phyloP scores from a whole-genome alignment of 2,329 filamentous ascomycete genomes.

The Fusarium neocosmosporiellum region DNA sequence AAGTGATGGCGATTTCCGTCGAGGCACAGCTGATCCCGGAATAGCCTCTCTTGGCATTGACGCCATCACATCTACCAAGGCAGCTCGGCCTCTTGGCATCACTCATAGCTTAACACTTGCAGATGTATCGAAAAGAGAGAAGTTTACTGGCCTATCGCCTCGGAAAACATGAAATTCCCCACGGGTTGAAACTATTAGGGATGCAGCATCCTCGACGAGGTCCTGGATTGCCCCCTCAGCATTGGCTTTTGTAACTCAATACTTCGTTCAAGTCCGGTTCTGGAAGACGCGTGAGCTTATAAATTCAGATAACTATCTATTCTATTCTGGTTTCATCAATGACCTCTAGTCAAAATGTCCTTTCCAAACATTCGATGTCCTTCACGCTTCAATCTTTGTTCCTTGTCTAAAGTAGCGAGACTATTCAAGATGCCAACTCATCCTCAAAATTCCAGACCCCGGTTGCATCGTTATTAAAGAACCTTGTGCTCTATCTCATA shows the following conservation, averaged over 20 bases:
- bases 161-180: not conserved
- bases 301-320: not conserved
- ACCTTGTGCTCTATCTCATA: not conserved
- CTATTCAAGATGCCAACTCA: not conserved
- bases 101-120: constrained; percentile 25
- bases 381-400: not conserved
- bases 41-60: not conserved
- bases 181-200: not conserved
- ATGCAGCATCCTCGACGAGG: no score
- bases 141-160: not conserved
- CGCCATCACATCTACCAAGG: not conserved
- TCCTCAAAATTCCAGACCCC: not conserved
- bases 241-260: not conserved
- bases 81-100: not conserved
- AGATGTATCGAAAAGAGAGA: not conserved
- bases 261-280: not conserved
- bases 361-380: not conserved
- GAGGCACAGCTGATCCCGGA: not conserved
- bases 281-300: not conserved
- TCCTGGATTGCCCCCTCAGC: not conserved
- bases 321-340: not conserved
- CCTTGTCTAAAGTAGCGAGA: not conserved
- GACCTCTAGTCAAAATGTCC: not conserved
- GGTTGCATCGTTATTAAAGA: not conserved
- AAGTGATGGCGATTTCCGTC: not conserved